These are phyloP conservation scores for Elsinoe batatas DNA, from an alignment of 2,329 filamentous ascomycete species.

Conservation along the genomic window DNA sequence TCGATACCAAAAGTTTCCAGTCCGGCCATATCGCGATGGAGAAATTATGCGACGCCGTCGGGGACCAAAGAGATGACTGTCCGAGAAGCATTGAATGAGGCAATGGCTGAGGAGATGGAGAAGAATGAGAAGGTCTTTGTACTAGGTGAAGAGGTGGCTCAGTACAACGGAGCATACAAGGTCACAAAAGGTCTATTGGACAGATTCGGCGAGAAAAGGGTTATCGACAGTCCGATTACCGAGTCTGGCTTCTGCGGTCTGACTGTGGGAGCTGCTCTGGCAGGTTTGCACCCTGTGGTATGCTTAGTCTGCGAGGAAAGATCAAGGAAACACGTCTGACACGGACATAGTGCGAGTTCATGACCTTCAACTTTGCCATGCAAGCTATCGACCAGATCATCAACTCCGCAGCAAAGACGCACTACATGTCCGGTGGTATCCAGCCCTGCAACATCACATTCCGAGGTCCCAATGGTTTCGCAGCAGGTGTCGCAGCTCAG, in stretches of 20 bases:
- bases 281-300: slow-evolving; percentile 87
- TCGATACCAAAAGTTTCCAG: slow-evolving; percentile 30
- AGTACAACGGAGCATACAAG: slow-evolving; percentile 99
- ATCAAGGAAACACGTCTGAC: slow-evolving; percentile 16
- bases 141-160: slow-evolving; percentile 94
- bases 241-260: slow-evolving; percentile 93
- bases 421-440: slow-evolving; percentile 99
- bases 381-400: slow-evolving; percentile 99
- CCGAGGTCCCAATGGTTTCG: slow-evolving; percentile 97
- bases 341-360: slow-evolving; percentile 79
- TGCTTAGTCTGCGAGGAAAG: slow-evolving; percentile 29
- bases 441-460: slow-evolving; percentile 99
- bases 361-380: slow-evolving; percentile 99
- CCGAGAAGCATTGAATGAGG: slow-evolving; percentile 94
- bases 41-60: slow-evolving; percentile 48
- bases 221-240: slow-evolving; percentile 97
- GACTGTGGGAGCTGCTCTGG: slow-evolving; percentile 87
- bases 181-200: slow-evolving; percentile 96
- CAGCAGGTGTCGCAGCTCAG: slow-evolving; percentile 87
- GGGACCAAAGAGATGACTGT: slow-evolving; percentile 90
- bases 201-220: slow-evolving; percentile 91
- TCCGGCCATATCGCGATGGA: slow-evolving; percentile 38
- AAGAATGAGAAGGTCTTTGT: slow-evolving; percentile 89
- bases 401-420: slow-evolving; percentile 97
- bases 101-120: slow-evolving; percentile 94